phyloP scores from a whole-genome alignment of 441 rosid species.

The Pelargonium myrrhifolium region DNA sequence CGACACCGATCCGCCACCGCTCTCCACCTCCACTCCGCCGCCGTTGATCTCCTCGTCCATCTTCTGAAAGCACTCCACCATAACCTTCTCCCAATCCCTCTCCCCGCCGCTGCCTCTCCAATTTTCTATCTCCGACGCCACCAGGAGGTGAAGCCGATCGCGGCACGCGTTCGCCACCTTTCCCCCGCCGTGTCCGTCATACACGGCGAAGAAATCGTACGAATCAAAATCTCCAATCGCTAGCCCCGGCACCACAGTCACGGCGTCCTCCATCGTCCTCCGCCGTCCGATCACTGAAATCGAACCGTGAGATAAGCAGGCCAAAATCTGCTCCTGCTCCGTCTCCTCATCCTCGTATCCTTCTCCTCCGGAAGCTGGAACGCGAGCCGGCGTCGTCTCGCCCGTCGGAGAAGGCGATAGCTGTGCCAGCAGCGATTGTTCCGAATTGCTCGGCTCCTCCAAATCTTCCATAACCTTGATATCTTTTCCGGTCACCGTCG shows the following conservation, averaged over 20 bases:
- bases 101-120: background rate
- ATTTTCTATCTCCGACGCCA: constrained; percentile 25
- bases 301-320: constrained; percentile 24
- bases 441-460: background rate
- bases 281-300: constrained; percentile 32
- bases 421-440: background rate
- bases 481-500: background rate
- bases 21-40: background rate
- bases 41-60: constrained; percentile 31
- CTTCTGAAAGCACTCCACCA: constrained; percentile 25
- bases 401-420: background rate
- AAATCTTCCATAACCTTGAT: background rate
- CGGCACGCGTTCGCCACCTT: constrained; percentile 22
- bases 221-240: constrained; percentile 13
- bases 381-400: background rate
- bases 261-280: constrained; percentile 33
- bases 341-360: background rate
- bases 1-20: background rate
- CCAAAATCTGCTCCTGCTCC: background rate
- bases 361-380: background rate
- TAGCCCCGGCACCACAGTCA: constrained; percentile 19
- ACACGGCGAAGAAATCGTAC: constrained; percentile 35
- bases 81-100: constrained; percentile 28
- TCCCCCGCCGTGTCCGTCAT: constrained; percentile 31
- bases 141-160: constrained; percentile 26